Base-by-base conservation (phyloP, 257 asterid genomes). In the Perilla frutescens region DNA sequence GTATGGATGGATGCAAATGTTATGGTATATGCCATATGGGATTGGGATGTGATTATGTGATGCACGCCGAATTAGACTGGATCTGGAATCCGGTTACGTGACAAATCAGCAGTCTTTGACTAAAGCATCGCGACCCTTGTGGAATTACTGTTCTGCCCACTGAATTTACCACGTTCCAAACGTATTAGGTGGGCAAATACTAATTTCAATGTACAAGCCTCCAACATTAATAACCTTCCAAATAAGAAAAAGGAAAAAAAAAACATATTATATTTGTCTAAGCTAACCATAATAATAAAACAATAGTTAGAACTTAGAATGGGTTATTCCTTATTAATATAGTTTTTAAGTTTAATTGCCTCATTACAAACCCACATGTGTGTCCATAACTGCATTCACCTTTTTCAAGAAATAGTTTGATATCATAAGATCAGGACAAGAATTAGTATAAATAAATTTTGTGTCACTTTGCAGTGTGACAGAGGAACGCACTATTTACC, bases 21-120 rank as follows among this genome's bases (percentile, higher is more conserved):
- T 39, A 71, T 79, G 75, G 15, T 55, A 74, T 60, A 75, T 20
- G 26, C 26, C 26, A 20, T 20, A 34, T 34, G 9, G 26, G 58
- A 34, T 20, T 66, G 68, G 64, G 62, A 39, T 9, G 4, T 34
- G 37, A 4, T 0, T 34, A 12, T 48, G 61, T 6, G 36, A 62
- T 77, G 77, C 80, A 77, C 77, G 81, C 81, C 86, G 76, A 66
- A 67, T 61, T 61, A 66, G 91, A 79, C 81, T 48, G 9, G 65
- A 34, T 11, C 13, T 14, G 66, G 58, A n/a, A 14, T 47, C 59
- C 26, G 34, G 20, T 68, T 62, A 41, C 59, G 71, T 68, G 74
- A 60, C 41, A 68, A 58, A 62, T 68, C 79, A 51, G 69, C 72
- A 31, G 74, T 20, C 12, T 81, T 69, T 74, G 79, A 74, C 76